A percentile compares a stretch with the other conserved stretches of the same genome.
phyloP scores from a whole-genome alignment of 768 basidiomycete genomes.

The Ramaria sp. region DNA sequence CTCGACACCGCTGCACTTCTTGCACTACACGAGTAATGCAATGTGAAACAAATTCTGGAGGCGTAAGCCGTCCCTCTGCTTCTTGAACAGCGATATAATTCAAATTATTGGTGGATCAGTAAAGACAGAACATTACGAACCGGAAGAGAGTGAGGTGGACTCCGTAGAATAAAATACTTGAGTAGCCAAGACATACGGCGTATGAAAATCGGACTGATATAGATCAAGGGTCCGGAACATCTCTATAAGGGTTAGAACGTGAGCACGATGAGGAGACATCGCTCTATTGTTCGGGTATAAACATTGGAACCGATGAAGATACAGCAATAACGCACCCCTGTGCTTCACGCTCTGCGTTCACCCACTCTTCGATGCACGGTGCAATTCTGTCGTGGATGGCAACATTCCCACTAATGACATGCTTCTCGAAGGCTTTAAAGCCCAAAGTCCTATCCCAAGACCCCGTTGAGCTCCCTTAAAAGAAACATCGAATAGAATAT shows the following conservation, averaged over 20 bases:
- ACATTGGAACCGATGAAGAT: constrained; percentile 7
- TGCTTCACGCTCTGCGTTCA: constrained; percentile 39
- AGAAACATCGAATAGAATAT: neutral
- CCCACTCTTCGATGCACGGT: constrained; percentile 38
- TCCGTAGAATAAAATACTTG: constrained; percentile 43
- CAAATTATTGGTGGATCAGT: constrained; percentile 9
- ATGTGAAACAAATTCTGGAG: constrained; percentile 45
- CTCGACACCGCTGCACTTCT: constrained; percentile 45
- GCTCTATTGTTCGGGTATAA: neutral
- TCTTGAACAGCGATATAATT: neutral
- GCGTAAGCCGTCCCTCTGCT: constrained; percentile 25
- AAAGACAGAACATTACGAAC: neutral
- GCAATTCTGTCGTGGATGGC: constrained; percentile 34
- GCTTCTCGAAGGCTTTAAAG: neutral
- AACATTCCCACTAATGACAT: constrained; percentile 18
- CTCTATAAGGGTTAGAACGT: constrained; percentile 40
- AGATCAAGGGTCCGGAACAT: constrained; percentile 48
- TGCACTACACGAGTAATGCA: constrained; percentile 37
- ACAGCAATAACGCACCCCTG: constrained; percentile 11
- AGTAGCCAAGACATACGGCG: constrained; percentile 40
- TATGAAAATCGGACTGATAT: constrained; percentile 47
- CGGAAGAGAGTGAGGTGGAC: constrained; percentile 20
- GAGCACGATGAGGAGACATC: constrained; percentile 18
- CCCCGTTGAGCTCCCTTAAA: neutral
- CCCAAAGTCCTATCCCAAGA: neutral